A percentile compares a stretch with the other conserved stretches of the same genome.
Evolutionary conservation across 495 filamentous ascomycete species (phyloP).

Genomic region (Penicillium cataractarum): DNA sequence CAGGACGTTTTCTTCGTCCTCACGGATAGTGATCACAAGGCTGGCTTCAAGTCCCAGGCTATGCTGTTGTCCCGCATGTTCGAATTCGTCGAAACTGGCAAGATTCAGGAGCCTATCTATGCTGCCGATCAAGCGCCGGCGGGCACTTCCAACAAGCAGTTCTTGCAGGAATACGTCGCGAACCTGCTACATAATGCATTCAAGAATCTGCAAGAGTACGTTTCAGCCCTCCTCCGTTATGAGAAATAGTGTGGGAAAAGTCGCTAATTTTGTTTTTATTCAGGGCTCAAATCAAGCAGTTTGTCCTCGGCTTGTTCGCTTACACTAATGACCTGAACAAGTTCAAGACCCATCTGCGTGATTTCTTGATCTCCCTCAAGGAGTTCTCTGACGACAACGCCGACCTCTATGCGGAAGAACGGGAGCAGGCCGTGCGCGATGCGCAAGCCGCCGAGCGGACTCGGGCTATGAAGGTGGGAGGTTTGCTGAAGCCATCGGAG

Average conservation of each 20-base stretch:
- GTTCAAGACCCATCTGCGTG: slow-evolving; percentile 92
- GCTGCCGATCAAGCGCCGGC: slow-evolving; percentile 73
- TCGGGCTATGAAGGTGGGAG: slow-evolving; percentile 87
- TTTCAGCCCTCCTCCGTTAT: not conserved
- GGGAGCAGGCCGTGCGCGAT: slow-evolving; percentile 80
- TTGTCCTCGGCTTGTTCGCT: slow-evolving; percentile 84
- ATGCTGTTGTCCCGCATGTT: slow-evolving; percentile 94
- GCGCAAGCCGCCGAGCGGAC: slow-evolving; percentile 81
- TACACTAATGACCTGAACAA: slow-evolving; percentile 78
- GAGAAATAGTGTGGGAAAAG: not conserved
- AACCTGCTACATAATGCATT: slow-evolving; percentile 89
- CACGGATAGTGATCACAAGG: slow-evolving; percentile 97
- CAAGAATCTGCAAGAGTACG: slow-evolving; percentile 82
- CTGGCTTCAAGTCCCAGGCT: slow-evolving; percentile 95
- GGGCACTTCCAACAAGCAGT: slow-evolving; percentile 88
- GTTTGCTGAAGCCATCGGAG: slow-evolving; percentile 89
- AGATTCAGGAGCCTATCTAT: slow-evolving; percentile 91
- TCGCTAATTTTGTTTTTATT: slow-evolving; percentile 37
- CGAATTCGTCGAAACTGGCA: slow-evolving; percentile 81
- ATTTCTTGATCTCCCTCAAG: slow-evolving; percentile 96
- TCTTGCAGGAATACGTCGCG: slow-evolving; percentile 82
- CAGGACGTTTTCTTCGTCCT: slow-evolving; percentile 99
- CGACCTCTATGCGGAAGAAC: slow-evolving; percentile 93
- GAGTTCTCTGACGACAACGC: slow-evolving; percentile 85
- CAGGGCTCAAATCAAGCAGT: slow-evolving; percentile 83